Conservation (phyloP, 495 filamentous ascomycete genomes). For the Pyronema domesticum region DNA sequence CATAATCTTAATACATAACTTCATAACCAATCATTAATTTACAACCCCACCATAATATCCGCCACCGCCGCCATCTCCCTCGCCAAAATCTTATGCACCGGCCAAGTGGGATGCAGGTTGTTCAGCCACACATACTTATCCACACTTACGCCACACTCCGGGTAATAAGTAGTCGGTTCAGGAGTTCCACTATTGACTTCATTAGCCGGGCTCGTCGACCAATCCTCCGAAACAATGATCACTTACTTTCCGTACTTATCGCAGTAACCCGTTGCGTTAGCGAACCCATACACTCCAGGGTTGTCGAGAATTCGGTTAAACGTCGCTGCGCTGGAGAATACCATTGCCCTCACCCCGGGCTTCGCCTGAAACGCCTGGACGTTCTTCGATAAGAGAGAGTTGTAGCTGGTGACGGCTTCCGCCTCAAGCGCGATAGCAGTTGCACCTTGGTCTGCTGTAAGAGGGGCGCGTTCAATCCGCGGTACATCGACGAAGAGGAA, state of each 20-base stretch:
- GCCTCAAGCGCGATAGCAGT: conserved; percentile 22
- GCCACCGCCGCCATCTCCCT: conserved; percentile 30
- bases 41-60: neutral
- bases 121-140: conserved; percentile 50
- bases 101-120: conserved; percentile 40
- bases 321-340: conserved; percentile 31
- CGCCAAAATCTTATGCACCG: conserved; percentile 40
- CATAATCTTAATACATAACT: neutral
- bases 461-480: conserved; percentile 47
- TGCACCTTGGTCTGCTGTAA: conserved; percentile 27
- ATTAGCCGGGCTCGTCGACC: neutral
- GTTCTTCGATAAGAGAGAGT: conserved; percentile 23
- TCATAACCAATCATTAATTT: neutral
- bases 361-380: conserved; percentile 27
- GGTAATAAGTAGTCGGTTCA: conserved; percentile 29
- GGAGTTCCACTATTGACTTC: conserved; percentile 33
- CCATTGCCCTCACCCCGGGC: conserved; percentile 28
- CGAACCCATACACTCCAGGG: conserved; percentile 32
- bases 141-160: conserved; percentile 31
- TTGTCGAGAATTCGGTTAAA: conserved; percentile 40
- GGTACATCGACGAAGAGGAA: conserved; percentile 64
- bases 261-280: conserved; percentile 40
- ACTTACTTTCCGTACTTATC: conserved; percentile 37
- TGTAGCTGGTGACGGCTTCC: conserved; percentile 18
- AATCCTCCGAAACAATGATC: neutral